Conservation (phyloP, 139 green algal species). For the Tetraselmis chui region DNA sequence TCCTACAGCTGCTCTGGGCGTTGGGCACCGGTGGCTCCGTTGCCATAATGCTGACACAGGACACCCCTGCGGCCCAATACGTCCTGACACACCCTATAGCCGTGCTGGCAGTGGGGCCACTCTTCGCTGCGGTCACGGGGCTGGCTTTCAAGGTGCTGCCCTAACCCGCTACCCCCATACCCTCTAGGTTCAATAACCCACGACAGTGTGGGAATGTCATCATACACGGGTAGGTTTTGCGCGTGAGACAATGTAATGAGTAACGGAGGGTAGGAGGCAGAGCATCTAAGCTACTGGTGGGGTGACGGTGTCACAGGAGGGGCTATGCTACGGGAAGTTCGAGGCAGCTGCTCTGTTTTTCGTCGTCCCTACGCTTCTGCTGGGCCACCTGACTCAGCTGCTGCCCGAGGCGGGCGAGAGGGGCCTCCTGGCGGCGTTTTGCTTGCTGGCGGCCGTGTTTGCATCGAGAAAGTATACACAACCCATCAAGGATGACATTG, state of each 20-base stretch:
- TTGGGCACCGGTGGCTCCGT: conserved; percentile 42
- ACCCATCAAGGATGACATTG: conserved; percentile 86
- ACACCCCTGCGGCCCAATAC: conserved; percentile 41
- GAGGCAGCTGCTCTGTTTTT: conserved; percentile 63
- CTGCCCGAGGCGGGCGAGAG: conserved; percentile 19
- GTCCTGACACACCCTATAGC: conserved; percentile 56
- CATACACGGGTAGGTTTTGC: background rate
- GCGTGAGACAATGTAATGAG: no score
- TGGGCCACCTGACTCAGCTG: conserved; percentile 31
- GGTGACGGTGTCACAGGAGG: conserved; percentile 5
- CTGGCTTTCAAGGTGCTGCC: conserved; percentile 83
- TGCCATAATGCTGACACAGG: conserved; percentile 45
- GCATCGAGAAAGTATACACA: conserved; percentile 85
- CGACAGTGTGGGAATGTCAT: conserved; percentile 79
- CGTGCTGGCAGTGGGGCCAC: conserved; percentile 81
- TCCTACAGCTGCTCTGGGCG: conserved; percentile 60
- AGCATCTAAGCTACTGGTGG: no score
- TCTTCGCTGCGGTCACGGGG: conserved; percentile 85
- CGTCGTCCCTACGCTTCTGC: conserved; percentile 44
- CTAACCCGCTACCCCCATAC: background rate
- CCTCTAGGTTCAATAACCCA: conserved; percentile 42
- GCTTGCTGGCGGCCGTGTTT: conserved; percentile 49
- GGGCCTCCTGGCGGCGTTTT: conserved; percentile 28
- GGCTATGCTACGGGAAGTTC: conserved; percentile 76
- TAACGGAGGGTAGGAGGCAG: no score